Evolutionary conservation across 805 yeast genomes (phyloP).

Genomic region (Candida silvicultrix): DNA sequence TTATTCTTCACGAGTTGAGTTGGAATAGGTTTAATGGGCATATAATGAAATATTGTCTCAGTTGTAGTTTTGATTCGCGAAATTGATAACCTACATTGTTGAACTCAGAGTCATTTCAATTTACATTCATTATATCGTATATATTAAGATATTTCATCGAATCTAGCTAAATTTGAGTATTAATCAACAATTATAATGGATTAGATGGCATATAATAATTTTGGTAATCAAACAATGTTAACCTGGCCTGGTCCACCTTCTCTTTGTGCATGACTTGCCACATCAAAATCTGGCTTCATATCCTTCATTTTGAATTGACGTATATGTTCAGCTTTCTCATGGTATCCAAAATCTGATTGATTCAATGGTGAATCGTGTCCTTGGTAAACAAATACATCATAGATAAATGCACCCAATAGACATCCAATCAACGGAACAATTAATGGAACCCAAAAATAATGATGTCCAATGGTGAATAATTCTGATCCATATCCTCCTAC

Average conservation of each 20-base stretch:
- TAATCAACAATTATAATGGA: too few species aligned
- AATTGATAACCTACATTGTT: too few species aligned
- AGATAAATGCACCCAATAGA: conserved; percentile 40
- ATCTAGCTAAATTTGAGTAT: background rate
- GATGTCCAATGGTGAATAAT: conserved; percentile 31
- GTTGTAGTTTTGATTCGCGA: too few species aligned
- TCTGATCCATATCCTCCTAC: conserved; percentile 37
- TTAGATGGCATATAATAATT: too few species aligned
- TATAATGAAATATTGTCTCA: background rate
- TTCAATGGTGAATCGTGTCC: conserved; percentile 48
- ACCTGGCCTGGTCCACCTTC: background rate
- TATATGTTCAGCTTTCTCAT: conserved; percentile 11
- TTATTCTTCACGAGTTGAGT: conserved; percentile 45
- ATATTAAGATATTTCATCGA: too few species aligned
- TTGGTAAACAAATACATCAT: conserved; percentile 44
- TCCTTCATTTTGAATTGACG: conserved; percentile 15
- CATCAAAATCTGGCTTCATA: conserved; percentile 18
- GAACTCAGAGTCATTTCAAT: too few species aligned
- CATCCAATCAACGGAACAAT: conserved; percentile 45
- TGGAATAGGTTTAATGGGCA: background rate
- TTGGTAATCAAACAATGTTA: background rate
- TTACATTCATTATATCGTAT: too few species aligned
- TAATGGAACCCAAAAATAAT: conserved; percentile 49
- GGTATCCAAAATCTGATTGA: conserved; percentile 29
- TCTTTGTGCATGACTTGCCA: conserved; percentile 2